Evolutionary conservation across 257 asterid genomes (phyloP).

Genomic region (Scutellaria baicalensis): DNA sequence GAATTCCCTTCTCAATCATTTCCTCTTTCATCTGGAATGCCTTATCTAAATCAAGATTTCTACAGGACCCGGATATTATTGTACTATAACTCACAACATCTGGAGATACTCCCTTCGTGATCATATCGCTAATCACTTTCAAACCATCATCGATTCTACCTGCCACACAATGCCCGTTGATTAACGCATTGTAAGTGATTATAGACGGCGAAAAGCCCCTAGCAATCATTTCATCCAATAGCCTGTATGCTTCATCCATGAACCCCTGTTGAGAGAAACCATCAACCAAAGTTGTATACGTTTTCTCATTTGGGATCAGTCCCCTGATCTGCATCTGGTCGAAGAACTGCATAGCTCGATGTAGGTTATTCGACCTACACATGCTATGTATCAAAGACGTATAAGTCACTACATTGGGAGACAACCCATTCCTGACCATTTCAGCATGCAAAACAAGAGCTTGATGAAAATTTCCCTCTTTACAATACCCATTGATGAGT

Average conservation of each 20-base stretch:
- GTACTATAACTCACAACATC: constrained; percentile 87
- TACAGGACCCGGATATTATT: constrained; percentile 55
- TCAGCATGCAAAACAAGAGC: constrained; percentile 75
- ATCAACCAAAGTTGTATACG: constrained; percentile 74
- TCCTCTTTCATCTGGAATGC: constrained; percentile 62
- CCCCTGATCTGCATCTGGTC: constrained; percentile 70
- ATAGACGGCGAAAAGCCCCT: constrained; percentile 60
- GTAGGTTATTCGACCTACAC: constrained; percentile 64
- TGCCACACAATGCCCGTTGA: constrained; percentile 65
- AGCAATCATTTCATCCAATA: constrained; percentile 49
- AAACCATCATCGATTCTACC: constrained; percentile 61
- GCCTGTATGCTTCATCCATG: constrained; percentile 57
- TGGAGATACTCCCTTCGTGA: constrained; percentile 39
- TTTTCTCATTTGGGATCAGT: constrained; percentile 63
- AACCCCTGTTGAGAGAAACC: constrained; percentile 80
- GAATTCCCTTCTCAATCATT: constrained; percentile 62
- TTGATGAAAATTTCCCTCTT: constrained; percentile 69
- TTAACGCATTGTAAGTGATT: constrained; percentile 75
- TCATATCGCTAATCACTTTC: constrained; percentile 46
- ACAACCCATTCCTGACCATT: constrained; percentile 76
- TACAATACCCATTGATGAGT: constrained; percentile 75
- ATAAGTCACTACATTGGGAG: constrained; percentile 80
- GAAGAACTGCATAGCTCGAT: constrained; percentile 65
- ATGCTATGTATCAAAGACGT: constrained; percentile 69
- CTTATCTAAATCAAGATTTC: constrained; percentile 47